phyloP scores from a whole-genome alignment of 768 basidiomycete genomes.

The Mycena belliarum region DNA sequence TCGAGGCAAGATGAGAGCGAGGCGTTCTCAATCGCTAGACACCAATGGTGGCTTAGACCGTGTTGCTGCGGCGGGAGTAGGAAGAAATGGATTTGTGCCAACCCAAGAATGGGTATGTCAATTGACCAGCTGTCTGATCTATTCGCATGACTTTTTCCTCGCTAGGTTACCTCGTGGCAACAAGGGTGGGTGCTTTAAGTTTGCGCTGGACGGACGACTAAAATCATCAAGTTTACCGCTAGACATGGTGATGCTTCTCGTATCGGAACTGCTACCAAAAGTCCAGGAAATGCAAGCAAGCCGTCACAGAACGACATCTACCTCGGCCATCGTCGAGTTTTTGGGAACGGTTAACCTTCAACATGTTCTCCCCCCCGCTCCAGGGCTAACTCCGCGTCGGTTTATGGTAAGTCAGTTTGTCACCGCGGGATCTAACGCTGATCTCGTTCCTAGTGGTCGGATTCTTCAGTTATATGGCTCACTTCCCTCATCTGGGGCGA shows the following conservation, averaged over 20 bases:
- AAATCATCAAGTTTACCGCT: constrained; percentile 69
- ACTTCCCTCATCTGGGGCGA: constrained; percentile 95
- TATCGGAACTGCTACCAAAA: constrained; percentile 85
- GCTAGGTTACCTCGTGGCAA: constrained; percentile 89
- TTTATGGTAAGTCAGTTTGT: constrained; percentile 72
- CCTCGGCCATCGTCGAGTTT: constrained; percentile 72
- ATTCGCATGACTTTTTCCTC: not conserved
- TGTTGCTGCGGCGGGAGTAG: constrained; percentile 68
- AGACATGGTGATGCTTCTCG: constrained; percentile 83
- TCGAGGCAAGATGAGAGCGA: constrained; percentile 86
- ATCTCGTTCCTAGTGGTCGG: constrained; percentile 73
- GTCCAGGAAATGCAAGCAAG: constrained; percentile 79
- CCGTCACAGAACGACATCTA: constrained; percentile 60
- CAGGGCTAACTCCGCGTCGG: constrained; percentile 63
- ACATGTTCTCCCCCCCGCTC: constrained; percentile 72
- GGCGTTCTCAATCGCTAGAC: constrained; percentile 56
- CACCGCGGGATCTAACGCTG: not conserved
- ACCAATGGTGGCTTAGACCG: constrained; percentile 60
- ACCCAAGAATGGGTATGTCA: constrained; percentile 95
- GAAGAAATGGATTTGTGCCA: constrained; percentile 90
- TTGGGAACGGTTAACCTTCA: constrained; percentile 67
- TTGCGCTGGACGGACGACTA: constrained; percentile 8
- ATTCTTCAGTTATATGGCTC: constrained; percentile 89
- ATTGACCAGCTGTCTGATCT: not conserved
- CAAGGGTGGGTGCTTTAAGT: constrained; percentile 65